Base-by-base conservation (phyloP, 768 basidiomycete genomes). In the Rhizopogon rudus region DNA sequence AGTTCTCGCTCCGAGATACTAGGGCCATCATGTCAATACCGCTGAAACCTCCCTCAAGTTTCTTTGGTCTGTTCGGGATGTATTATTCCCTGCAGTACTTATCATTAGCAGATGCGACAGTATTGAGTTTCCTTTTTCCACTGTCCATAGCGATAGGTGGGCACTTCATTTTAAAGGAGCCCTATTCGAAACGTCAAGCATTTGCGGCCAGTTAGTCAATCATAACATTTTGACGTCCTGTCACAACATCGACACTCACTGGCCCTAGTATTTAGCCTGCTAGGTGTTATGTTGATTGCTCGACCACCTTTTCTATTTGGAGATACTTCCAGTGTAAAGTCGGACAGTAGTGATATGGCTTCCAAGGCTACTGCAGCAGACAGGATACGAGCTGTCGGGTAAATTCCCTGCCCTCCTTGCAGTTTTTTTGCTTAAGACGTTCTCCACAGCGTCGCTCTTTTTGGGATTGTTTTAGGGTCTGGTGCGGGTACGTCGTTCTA, bases 281-380 rank as follows among this genome's bases (percentile, higher is more conserved):
- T 80, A 8, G 93, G 93, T 0, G 91, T 93, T 8, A 67, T 94
- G 13, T 75, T 93, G 7, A 91, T 97, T 49, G 89, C 92, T 10
- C 77, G 90, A 37, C 93, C 93, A 0, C 71, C 77, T 1, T 82
- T 84, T 51, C 61, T 97, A 6, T 95, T 97, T 61, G 87, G 86
- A 3, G 53, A 57, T 53, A 48, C 57, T 29, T 37, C 44, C 28
- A 17, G 31, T 3, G 31, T 28, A 12, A 44, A 45, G 14, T 37
- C 29, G 10, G 50, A 35, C 14, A 57, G 55, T 17, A 49, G 17
- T n/a, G 55, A 35, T 28, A 22, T 29, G 3, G 56, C 51, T 10
- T 51, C 57, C 9, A 58, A 57, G 25, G 70, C 51, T 13, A 71
- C 61, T 5, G 66, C 61, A 14, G 61, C 51, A 20, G 69, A 75